Conservation (phyloP, 306 rosid genomes). For the Prunus mira region DNA sequence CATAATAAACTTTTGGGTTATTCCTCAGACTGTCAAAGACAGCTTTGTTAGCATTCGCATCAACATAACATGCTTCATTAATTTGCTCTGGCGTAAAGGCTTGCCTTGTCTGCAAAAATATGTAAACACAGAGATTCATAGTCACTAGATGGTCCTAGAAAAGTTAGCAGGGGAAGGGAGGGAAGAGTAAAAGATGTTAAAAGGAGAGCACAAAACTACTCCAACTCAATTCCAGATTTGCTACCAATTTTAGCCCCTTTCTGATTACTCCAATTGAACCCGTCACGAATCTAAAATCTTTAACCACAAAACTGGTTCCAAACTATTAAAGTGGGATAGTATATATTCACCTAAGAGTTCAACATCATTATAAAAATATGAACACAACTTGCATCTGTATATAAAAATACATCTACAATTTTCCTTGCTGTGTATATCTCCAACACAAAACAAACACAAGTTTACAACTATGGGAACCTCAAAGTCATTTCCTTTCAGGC, state of each 20-base stretch:
- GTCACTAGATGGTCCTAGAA: slow-evolving; percentile 5
- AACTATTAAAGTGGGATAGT: background rate
- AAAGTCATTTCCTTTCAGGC: background rate
- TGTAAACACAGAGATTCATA: background rate
- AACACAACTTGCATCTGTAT: background rate
- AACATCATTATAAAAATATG: too few relatives aligned
- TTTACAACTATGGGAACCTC: background rate
- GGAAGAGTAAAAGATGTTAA: background rate
- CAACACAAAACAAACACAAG: background rate
- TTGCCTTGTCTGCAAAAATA: slow-evolving; percentile 69
- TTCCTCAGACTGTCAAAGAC: slow-evolving; percentile 89
- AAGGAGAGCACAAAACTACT: background rate
- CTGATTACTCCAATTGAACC: background rate
- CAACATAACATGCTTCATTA: slow-evolving; percentile 79
- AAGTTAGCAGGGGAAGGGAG: background rate
- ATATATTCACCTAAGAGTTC: too few relatives aligned
- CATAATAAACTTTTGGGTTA: slow-evolving; percentile 82
- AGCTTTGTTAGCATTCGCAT: slow-evolving; percentile 72
- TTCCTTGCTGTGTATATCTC: background rate
- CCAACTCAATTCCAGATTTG: background rate
- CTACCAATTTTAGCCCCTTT: background rate
- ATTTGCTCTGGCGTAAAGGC: slow-evolving; percentile 79
- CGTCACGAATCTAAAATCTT: background rate
- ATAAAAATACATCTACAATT: background rate
- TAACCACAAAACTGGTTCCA: background rate